A percentile compares a stretch with the other conserved stretches of the same genome.
These are phyloP conservation scores for Cytospora chrysosperma DNA, from an alignment of 2,329 filamentous ascomycete genomes.

Conservation along the genomic window DNA sequence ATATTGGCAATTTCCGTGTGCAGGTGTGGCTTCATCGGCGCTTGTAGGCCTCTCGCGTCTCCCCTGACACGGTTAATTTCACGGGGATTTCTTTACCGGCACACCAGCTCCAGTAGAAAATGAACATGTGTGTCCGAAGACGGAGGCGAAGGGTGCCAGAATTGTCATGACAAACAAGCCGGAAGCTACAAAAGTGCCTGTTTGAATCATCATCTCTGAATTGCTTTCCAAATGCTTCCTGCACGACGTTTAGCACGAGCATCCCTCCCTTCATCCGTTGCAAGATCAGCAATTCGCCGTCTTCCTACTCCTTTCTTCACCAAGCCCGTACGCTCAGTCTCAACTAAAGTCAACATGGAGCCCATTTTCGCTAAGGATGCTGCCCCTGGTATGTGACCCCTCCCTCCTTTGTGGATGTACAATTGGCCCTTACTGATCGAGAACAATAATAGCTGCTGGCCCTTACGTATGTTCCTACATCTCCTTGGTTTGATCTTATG, in stretches of 20 bases:
- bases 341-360: slow-evolving; percentile 19
- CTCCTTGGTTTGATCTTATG: neutral
- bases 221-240: slow-evolving; percentile 16
- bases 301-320: slow-evolving; percentile 1
- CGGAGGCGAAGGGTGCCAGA: neutral
- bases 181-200: slow-evolving; percentile 1
- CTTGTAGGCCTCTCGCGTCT: neutral
- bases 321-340: slow-evolving; percentile 10
- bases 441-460: slow-evolving; percentile 49
- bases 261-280: slow-evolving; percentile 9
- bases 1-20: neutral
- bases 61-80: neutral
- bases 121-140: slow-evolving; percentile 12
- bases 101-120: neutral
- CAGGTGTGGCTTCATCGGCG: neutral
- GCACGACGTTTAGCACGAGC: slow-evolving; percentile 1
- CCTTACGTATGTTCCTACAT: slow-evolving; percentile 54
- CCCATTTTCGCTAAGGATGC: slow-evolving; percentile 57
- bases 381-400: slow-evolving; percentile 50
- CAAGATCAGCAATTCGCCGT: slow-evolving; percentile 22
- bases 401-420: neutral
- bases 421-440: slow-evolving; percentile 16
- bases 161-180: slow-evolving; percentile 10
- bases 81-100: neutral
- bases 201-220: neutral